These are phyloP conservation scores for Chloranthus sessilifolius DNA, from an alignment of 164 flowering plant species.

Conservation along the genomic window DNA sequence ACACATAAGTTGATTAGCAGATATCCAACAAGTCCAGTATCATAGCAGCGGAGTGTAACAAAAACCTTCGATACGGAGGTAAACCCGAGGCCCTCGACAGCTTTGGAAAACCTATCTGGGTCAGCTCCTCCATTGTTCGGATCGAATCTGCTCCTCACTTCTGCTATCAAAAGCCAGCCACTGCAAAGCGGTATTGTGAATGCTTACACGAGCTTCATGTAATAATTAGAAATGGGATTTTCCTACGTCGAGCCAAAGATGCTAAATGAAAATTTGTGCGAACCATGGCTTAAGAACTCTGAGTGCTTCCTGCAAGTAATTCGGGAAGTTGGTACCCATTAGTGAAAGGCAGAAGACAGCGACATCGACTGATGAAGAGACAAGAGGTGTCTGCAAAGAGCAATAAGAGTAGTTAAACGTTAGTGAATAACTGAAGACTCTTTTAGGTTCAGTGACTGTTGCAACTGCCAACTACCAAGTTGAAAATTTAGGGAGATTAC, in stretches of 20 bases:
- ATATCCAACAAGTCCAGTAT: too few relatives aligned
- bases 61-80: constrained; percentile 41
- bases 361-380: constrained; percentile 70
- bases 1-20: constrained; percentile 17
- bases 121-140: constrained; percentile 89
- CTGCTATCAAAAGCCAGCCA: constrained; percentile 95
- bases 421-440: too few relatives aligned
- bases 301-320: constrained; percentile 68
- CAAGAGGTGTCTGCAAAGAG: constrained; percentile 59
- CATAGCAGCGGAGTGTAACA: too few relatives aligned
- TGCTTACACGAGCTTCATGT: too few relatives aligned
- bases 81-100: constrained; percentile 75
- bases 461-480: too few relatives aligned
- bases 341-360: constrained; percentile 92
- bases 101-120: constrained; percentile 56
- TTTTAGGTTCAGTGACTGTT: too few relatives aligned
- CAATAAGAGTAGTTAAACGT: not conserved
- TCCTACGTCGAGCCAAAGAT: too few relatives aligned
- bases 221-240: not conserved
- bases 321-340: constrained; percentile 78
- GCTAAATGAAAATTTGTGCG: too few relatives aligned
- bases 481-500: too few relatives aligned
- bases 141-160: constrained; percentile 92
- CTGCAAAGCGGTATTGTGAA: constrained; percentile 28
- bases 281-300: constrained; percentile 83